Evolutionary conservation across 225 moss, liverwort and hornwort genomes (phyloP).

Genomic region (Climacium dendroides): DNA sequence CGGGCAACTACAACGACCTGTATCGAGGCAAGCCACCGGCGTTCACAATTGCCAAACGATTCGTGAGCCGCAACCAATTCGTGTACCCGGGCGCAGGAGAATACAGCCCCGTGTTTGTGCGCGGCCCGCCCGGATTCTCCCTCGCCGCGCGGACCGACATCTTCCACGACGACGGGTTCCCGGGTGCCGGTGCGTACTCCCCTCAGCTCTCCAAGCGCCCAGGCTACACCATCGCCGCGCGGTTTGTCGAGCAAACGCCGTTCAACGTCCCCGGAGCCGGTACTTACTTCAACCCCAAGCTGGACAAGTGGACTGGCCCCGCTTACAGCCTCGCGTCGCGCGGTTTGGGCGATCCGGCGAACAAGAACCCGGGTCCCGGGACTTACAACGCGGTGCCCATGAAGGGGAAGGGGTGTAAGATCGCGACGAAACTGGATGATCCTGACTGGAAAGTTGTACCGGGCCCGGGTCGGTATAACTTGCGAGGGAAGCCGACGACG

Average conservation of each 20-base stretch:
- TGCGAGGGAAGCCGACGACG: neutral
- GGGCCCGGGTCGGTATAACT: slow-evolving; percentile 16
- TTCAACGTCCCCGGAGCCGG: slow-evolving; percentile 10
- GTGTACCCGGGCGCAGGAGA: slow-evolving; percentile 2
- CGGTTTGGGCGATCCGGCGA: neutral
- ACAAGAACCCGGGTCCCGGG: slow-evolving; percentile 11
- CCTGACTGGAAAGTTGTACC: neutral
- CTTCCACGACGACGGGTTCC: neutral
- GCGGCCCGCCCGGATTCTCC: slow-evolving; percentile 7
- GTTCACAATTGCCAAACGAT: slow-evolving; percentile 19
- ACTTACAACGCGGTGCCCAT: neutral
- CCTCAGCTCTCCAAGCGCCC: neutral
- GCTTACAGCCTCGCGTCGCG: slow-evolving; percentile 8
- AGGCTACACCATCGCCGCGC: neutral
- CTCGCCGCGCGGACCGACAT: neutral
- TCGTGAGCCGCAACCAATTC: neutral
- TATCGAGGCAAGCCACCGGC: neutral
- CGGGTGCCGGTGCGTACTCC: slow-evolving; percentile 21
- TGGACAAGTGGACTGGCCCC: slow-evolving; percentile 17
- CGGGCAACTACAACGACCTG: slow-evolving; percentile 13
- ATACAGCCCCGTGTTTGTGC: slow-evolving; percentile 18
- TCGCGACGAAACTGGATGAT: neutral
- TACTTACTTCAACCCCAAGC: slow-evolving; percentile 21
- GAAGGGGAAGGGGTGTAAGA: neutral
- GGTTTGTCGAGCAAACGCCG: neutral